Conservation (phyloP, 257 asterid species). For the Anisodus acutangulus region DNA sequence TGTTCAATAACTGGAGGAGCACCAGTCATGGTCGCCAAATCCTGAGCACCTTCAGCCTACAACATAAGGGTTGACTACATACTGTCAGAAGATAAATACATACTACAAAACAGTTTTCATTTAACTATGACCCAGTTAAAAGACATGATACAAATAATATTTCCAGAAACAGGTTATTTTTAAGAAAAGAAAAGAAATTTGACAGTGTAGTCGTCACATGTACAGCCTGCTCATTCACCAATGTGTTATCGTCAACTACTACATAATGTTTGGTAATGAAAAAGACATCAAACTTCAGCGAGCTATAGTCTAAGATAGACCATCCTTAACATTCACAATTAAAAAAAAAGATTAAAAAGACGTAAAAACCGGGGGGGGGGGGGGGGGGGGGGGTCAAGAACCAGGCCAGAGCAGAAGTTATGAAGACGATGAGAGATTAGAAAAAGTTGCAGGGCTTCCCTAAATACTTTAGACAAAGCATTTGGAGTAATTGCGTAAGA, state of each 20-base stretch:
- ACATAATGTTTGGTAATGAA: slow-evolving; percentile 2
- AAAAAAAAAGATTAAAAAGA: neutral
- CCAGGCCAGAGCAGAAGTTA: slow-evolving; percentile 16
- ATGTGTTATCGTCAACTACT: slow-evolving; percentile 1
- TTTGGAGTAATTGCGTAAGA: neutral
- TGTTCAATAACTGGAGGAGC: slow-evolving; percentile 67
- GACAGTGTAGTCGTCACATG: neutral
- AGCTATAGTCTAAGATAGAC: neutral
- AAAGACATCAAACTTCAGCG: slow-evolving; percentile 6
- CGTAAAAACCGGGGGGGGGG: neutral
- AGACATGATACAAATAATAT: neutral
- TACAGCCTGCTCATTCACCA: neutral
- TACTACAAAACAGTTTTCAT: neutral
- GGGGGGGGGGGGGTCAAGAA: neutral
- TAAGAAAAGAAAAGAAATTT: slow-evolving; percentile 7
- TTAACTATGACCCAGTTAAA: slow-evolving; percentile 15
- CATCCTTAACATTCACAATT: neutral
- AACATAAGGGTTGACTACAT: slow-evolving; percentile 24
- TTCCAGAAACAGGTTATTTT: neutral
- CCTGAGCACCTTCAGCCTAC: slow-evolving; percentile 79
- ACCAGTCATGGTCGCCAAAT: slow-evolving; percentile 62
- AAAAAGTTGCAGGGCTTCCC: neutral
- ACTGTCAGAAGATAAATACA: slow-evolving; percentile 1
- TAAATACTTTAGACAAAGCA: neutral
- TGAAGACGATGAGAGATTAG: neutral